Evolutionary conservation across 192 early-diverging fungal species (phyloP).

Genomic region (Spizellomyces sp.): DNA sequence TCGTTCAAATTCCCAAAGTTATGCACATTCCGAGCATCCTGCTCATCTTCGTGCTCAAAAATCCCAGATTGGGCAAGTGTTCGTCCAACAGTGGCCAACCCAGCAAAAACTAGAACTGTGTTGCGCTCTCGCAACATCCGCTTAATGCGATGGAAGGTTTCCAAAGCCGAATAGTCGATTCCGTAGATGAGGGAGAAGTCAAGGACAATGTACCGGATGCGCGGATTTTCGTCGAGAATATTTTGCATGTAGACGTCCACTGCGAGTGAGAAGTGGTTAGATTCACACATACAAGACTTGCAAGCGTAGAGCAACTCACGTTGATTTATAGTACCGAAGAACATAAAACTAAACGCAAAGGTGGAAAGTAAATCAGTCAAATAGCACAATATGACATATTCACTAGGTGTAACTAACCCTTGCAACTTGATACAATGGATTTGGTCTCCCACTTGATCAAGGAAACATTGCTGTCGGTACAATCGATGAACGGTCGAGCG

Average conservation of each 20-base stretch:
- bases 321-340: slow-evolving; percentile 93
- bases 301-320: slow-evolving; percentile 9
- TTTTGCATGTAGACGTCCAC: slow-evolving; percentile 41
- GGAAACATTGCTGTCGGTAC: slow-evolving; percentile 84
- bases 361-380: too few species aligned
- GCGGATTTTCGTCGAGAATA: slow-evolving; percentile 48
- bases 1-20: slow-evolving; percentile 82
- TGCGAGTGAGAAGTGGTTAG: neutral
- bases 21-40: slow-evolving; percentile 58
- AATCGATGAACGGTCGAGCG: slow-evolving; percentile 87
- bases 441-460: slow-evolving; percentile 80
- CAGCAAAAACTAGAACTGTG: slow-evolving; percentile 84
- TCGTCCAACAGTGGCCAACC: slow-evolving; percentile 45
- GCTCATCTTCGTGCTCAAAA: slow-evolving; percentile 66
- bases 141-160: slow-evolving; percentile 85
- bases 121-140: slow-evolving; percentile 68
- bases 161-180: slow-evolving; percentile 77
- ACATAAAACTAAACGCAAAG: slow-evolving; percentile 58
- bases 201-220: slow-evolving; percentile 85
- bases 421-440: slow-evolving; percentile 89
- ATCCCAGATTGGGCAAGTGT: slow-evolving; percentile 40
- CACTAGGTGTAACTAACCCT: slow-evolving; percentile 45
- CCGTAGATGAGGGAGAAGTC: slow-evolving; percentile 86
- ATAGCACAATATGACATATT: too few species aligned
- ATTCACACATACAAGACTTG: too few species aligned